phyloP scores from a whole-genome alignment of 331 rosid genomes.

The Rosa hybrid region DNA sequence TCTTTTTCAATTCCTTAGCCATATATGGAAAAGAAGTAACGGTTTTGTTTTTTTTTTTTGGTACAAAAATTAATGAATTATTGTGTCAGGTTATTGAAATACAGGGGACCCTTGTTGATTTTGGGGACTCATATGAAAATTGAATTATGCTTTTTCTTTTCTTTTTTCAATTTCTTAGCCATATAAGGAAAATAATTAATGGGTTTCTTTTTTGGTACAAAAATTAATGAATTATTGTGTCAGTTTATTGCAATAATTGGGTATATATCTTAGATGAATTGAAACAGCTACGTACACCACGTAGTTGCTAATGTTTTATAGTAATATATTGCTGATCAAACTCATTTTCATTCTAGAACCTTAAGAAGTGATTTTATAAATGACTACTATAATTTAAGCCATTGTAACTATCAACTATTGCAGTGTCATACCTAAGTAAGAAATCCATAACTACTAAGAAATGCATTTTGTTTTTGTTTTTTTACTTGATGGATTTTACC shows the following conservation, averaged over 20 bases:
- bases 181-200: too few relatives aligned
- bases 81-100: too few relatives aligned
- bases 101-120: too few relatives aligned
- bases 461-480: neutral
- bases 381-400: neutral
- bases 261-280: neutral
- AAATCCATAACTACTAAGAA: neutral
- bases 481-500: neutral
- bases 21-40: too few relatives aligned
- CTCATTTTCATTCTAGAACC: neutral
- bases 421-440: neutral
- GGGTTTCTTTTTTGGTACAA: too few relatives aligned
- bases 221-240: neutral
- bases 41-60: too few relatives aligned
- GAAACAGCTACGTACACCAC: neutral
- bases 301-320: neutral
- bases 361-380: neutral
- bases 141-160: too few relatives aligned
- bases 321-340: neutral
- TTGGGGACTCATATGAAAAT: too few relatives aligned
- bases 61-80: too few relatives aligned
- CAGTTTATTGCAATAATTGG: neutral
- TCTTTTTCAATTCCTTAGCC: too few relatives aligned
- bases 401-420: neutral
- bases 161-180: too few relatives aligned